These are phyloP conservation scores for Picochlorum sp. DNA, from an alignment of 139 green algal genomes.

Conservation along the genomic window DNA sequence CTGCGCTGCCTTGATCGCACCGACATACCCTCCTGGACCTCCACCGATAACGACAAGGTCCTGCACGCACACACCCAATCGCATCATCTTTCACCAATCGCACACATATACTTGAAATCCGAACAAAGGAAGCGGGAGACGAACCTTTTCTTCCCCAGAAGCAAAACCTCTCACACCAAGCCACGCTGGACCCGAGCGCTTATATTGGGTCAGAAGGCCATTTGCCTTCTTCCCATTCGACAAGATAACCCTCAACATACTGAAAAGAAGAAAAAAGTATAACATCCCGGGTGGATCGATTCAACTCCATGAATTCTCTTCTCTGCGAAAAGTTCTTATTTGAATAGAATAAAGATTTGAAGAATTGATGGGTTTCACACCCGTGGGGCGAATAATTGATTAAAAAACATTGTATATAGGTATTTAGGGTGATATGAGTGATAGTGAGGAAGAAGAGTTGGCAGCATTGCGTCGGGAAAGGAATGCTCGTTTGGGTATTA, in stretches of 20 bases:
- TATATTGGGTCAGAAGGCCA: neutral
- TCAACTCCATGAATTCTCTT: too few relatives aligned
- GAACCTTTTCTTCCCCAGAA: constrained; percentile 10
- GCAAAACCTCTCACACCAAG: constrained; percentile 15
- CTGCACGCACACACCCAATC: constrained; percentile 29
- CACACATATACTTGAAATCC: neutral
- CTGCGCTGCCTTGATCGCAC: constrained; percentile 95
- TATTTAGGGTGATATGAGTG: neutral
- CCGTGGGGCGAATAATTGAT: too few relatives aligned
- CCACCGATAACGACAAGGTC: constrained; percentile 94
- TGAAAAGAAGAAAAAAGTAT: neutral
- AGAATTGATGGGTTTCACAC: too few relatives aligned
- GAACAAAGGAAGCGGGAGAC: neutral
- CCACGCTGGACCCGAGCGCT: neutral
- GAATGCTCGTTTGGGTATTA: constrained; percentile 12
- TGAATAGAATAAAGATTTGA: too few relatives aligned
- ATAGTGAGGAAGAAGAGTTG: constrained; percentile 48
- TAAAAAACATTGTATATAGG: too few relatives aligned
- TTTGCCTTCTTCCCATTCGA: neutral
- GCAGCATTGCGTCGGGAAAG: constrained; percentile 41
- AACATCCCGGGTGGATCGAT: too few relatives aligned
- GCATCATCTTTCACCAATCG: neutral
- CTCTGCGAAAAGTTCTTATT: too few relatives aligned
- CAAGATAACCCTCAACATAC: neutral
- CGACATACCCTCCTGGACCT: constrained; percentile 95